Base-by-base conservation (phyloP, 208 protist species). In the Leishmania braziliensis region DNA sequence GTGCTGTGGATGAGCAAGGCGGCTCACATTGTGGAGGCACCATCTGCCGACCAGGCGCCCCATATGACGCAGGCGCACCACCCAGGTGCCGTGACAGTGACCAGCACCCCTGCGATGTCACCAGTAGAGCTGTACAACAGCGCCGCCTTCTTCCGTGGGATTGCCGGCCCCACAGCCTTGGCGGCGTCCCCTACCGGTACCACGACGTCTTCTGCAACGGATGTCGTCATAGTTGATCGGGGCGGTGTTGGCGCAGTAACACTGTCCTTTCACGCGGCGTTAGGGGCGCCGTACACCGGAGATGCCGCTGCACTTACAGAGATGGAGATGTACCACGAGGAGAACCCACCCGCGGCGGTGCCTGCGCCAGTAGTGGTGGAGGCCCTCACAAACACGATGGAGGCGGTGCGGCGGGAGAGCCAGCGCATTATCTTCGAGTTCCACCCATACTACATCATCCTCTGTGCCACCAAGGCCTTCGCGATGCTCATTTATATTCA, bases 401-500 rank as follows among this genome's bases (percentile, higher is more conserved):
- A 86, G 54, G 77, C 79, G 33, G 83, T 90, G n/a, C 80, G 91
- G 16, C 79, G 79, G 1, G 83, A 85, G 74, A 89, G 81, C 70
- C 91, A 95, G 79, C 84, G 76, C 14, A 54, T 89, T 48, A 76
- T 95, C 39, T 90, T 95, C 77, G 58, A 69, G 16, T 92, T 86
- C 62, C 83, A 93, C 68, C 83, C 88, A 0, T 82, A 85, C 75
- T 95, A 90, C 76, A 92, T 95, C 79, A 87, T 90, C 39, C 48
- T 89, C 46, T 83, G 88, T 33, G 86, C 89, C n/a, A 18, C 62
- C 74, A 95, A 95, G 63, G 87, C 86, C 14, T 79, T 91, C 10
- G 72, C 70, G 29, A 90, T 95, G 88, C 82, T 95, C 46, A 62
- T 95, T 50, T 86, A 89, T 63, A 69, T 95, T 53, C 91, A 95